Evolutionary conservation across 129 eudicot genomes (phyloP).

Genomic region (Heracleum sosnowskyi): DNA sequence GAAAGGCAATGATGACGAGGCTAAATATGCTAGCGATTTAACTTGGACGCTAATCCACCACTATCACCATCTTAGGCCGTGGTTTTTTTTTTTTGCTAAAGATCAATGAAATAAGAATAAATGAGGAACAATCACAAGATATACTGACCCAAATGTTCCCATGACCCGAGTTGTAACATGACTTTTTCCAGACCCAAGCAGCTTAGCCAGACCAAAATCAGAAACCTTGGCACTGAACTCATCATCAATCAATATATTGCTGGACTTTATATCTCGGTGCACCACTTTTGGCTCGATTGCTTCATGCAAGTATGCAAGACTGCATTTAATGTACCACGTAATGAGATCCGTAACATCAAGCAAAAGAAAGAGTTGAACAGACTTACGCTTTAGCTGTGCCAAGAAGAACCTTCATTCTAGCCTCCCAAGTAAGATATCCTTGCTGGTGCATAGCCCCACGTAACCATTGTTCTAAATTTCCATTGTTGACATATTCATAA

Average conservation of each 20-base stretch:
- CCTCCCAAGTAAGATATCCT: constrained; percentile 89
- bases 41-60: not conserved
- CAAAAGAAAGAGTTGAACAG: not conserved
- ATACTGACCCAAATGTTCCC: constrained; percentile 94
- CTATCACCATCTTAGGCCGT: not conserved
- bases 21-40: not conserved
- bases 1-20: not conserved
- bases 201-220: constrained; percentile 86
- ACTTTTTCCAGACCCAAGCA: constrained; percentile 79
- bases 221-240: constrained; percentile 82
- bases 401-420: constrained; percentile 78
- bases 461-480: constrained; percentile 87
- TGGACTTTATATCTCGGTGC: constrained; percentile 81
- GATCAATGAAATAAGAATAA: not conserved
- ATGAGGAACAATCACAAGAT: not conserved
- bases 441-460: constrained; percentile 87
- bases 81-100: not conserved
- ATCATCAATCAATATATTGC: constrained; percentile 74
- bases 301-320: constrained; percentile 84
- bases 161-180: constrained; percentile 87
- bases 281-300: constrained; percentile 92
- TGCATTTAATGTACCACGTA: constrained; percentile 28
- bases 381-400: constrained; percentile 95
- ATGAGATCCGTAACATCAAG: constrained; percentile 15
- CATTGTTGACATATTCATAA: constrained; percentile 76